Conservation (phyloP, 2,329 filamentous ascomycete species). For the Aspergillus fischeri region DNA sequence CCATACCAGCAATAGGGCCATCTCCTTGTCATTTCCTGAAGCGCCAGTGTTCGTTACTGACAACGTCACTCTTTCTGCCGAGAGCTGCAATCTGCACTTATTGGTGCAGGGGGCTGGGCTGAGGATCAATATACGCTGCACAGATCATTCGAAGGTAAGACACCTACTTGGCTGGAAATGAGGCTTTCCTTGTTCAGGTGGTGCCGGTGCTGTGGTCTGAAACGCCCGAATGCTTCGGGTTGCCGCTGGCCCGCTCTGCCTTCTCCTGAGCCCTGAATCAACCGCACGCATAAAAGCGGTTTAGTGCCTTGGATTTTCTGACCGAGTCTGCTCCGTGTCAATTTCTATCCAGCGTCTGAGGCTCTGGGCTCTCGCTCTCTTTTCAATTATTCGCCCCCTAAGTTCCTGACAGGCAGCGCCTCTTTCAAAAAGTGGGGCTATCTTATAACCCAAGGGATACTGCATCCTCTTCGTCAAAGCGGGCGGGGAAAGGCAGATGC, state of each 20-base stretch:
- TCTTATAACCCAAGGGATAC: not conserved
- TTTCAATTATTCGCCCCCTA: no score
- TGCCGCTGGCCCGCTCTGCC: not conserved
- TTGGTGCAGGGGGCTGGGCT: not conserved
- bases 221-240: not conserved
- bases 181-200: not conserved
- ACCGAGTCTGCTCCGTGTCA: not conserved
- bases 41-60: not conserved
- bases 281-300: not conserved
- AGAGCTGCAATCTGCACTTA: not conserved
- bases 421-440: not conserved
- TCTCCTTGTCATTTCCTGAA: not conserved
- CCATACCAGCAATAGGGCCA: not conserved
- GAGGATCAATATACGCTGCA: not conserved
- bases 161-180: not conserved
- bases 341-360: not conserved
- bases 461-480: no score
- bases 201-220: not conserved
- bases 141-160: not conserved
- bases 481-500: no score
- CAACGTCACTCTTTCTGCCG: not conserved
- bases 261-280: not conserved
- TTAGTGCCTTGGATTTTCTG: not conserved
- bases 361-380: no score
- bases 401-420: no score